A percentile compares a stretch with the other conserved stretches of the same genome.
Conservation (phyloP, 1,284 basidiomycete genomes). For the Trametes pubescens region DNA sequence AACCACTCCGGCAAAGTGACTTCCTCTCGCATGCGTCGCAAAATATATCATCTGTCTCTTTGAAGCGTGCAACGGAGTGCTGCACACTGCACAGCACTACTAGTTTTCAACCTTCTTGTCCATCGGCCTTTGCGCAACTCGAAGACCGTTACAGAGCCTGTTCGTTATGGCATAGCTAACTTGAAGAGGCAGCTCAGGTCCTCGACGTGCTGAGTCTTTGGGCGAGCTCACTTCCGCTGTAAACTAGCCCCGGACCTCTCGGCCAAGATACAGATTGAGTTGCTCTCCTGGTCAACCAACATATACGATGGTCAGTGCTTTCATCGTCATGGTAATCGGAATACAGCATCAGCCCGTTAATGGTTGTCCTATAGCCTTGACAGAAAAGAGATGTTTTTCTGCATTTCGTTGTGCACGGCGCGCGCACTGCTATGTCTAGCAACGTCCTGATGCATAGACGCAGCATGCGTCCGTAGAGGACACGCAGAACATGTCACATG, state of each 20-base stretch:
- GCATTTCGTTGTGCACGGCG: not conserved
- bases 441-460: not conserved
- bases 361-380: conserved; percentile 22
- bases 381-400: conserved; percentile 18
- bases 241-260: not conserved
- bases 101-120: too few species aligned
- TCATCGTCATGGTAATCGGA: not conserved
- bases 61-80: too few species aligned
- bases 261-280: not conserved
- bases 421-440: not conserved
- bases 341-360: conserved; percentile 7
- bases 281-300: conserved; percentile 5
- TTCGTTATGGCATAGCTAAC: too few species aligned
- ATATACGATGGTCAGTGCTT: not conserved
- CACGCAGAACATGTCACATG: too few species aligned
- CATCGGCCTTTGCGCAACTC: too few species aligned
- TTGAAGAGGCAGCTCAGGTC: too few species aligned
- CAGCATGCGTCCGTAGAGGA: not conserved
- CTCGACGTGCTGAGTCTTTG: too few species aligned
- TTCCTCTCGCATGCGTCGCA: conserved; percentile 3
- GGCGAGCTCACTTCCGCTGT: too few species aligned
- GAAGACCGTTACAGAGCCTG: too few species aligned
- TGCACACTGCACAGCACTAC: too few species aligned
- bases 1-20: conserved; percentile 93
- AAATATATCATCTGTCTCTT: not conserved